Conservation (phyloP, 1,284 basidiomycete genomes). For the Neonothopanus nambi region DNA sequence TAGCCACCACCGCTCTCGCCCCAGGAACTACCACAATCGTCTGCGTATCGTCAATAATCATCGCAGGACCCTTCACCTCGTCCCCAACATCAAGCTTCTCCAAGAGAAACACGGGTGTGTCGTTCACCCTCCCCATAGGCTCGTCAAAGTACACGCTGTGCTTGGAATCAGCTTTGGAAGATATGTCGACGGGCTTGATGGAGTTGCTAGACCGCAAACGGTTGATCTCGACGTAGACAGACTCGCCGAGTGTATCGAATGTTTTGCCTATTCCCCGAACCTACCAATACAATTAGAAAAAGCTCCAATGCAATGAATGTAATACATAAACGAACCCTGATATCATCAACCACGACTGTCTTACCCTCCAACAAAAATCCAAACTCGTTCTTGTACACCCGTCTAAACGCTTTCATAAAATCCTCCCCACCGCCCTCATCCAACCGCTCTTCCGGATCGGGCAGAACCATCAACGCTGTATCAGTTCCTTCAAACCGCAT, state of each 20-base stretch:
- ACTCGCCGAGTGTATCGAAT: slow-evolving; percentile 80
- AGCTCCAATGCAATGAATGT: no score
- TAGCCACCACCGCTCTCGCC: slow-evolving; percentile 64
- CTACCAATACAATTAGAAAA: no score
- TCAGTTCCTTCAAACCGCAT: slow-evolving; percentile 94
- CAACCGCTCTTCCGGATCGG: slow-evolving; percentile 37
- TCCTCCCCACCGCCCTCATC: slow-evolving; percentile 59
- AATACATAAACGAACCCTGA: slow-evolving; percentile 84
- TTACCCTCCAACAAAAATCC: slow-evolving; percentile 88
- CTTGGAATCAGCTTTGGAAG: slow-evolving; percentile 45
- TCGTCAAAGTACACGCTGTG: slow-evolving; percentile 81
- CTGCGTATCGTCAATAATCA: slow-evolving; percentile 92
- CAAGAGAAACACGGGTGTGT: slow-evolving; percentile 82
- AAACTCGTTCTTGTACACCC: slow-evolving; percentile 81
- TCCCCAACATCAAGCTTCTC: slow-evolving; percentile 70
- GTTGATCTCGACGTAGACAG: slow-evolving; percentile 75
- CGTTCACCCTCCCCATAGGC: slow-evolving; percentile 61
- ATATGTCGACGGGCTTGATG: slow-evolving; percentile 39
- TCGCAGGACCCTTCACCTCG: slow-evolving; percentile 76
- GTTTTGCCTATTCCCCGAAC: slow-evolving; percentile 85
- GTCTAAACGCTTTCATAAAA: slow-evolving; percentile 79
- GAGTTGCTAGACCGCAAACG: slow-evolving; percentile 34
- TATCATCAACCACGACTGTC: slow-evolving; percentile 84
- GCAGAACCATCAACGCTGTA: slow-evolving; percentile 87
- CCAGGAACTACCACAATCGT: slow-evolving; percentile 83